Evolutionary conservation across 257 asterid species (phyloP), one percentile per base, ranked within the genome.

Genomic region (Anisodus tanguticus): DNA sequence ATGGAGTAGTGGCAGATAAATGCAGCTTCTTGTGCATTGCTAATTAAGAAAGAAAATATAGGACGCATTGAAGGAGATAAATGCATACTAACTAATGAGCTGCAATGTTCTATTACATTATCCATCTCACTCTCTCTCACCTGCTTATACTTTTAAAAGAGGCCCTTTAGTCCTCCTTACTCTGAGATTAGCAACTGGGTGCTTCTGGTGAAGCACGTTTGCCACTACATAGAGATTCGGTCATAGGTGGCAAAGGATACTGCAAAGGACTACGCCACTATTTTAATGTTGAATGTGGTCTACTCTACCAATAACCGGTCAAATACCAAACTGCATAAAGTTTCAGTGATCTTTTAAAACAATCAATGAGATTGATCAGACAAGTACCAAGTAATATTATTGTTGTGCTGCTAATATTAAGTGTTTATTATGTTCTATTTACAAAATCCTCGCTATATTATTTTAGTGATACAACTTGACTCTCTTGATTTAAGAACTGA

Each of bases 11-110:
- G 79, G 16, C 15, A 43, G 79, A 41, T 70, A 19, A 16, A 70
- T 43, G 79, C 57, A 70, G 15, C 35, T 43, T 70, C 57, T 70
- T 70, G 57, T 43, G 55, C 8, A 70, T 70, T 12, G 3, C 37
- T 31, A 71, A 71, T 71, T 71, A 58, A 71, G 80, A 71, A 71
- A 45, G 39, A 71, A 45, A 71, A 19, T 71, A n/a, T 55, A 71
- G 39, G 16, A 71, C 9, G 15, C 57, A 70, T 43, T 71, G 43
- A 31, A 71, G 79, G 79, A 71, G 43, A 45, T n/a, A 71, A n/a
- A n/a, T 11, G 9, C 58, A 35, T 67, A 35, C 13, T 71, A 71
- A 74, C 58, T 47, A 74, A 74, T 22, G 19, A 74, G 59, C 80
- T 49, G 60, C 80, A 47, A 74, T 45, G 31, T 70, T 71, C 41